Evolutionary conservation across 176 grass and related monocot species (phyloP), one percentile per base, ranked within the genome.

Genomic region (Avena eriantha): DNA sequence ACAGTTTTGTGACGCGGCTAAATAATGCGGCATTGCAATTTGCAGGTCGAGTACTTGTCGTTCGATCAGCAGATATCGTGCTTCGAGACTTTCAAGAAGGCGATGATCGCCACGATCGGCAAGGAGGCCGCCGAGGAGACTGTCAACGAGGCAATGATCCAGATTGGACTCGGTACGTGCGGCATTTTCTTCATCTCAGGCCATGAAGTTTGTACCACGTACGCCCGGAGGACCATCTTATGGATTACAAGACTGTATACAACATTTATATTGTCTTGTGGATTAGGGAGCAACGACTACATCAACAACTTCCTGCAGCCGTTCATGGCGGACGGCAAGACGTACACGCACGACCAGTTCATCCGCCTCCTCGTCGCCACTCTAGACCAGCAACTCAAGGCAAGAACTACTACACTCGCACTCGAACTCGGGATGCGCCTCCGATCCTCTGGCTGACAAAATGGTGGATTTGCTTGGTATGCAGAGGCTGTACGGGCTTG

Each of bases 261-360:
- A n/a, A 22, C 9, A 39, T 43, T 19, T 5, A 46, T 14, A 0
- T 80, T 14, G 11, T 71, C 33, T 58, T 76, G 24, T 79, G 57
- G 22, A 76, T 18, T 8, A 98, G 97, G 97, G 79, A 99, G 97
- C 97, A 99, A 99, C 61, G 97, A 96, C 76, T 99, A 99, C 77
- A 89, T 98, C 86, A 99, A 96, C 82, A 99, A 99, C 87, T 99
- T 94, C 90, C 60, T 99, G 86, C 88, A 94, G 77, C 89, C 97
- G 57, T 90, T 99, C 87, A 91, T 99, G 87, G 94, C 90, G 67
- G 97, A 99, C 43, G 94, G 92, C 54, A 88, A 69, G 17, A 81
- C 88, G 24, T 99, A 99, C 76, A 99, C 92, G 67, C 88, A 94
- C 86, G 80, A 90, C 29, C 76, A 94, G 76, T 99, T 99, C 91